Evolutionary conservation across 148 eudicot genomes (phyloP), one percentile per base, ranked within the genome.

Genomic region (Rhododendron griersonianum): DNA sequence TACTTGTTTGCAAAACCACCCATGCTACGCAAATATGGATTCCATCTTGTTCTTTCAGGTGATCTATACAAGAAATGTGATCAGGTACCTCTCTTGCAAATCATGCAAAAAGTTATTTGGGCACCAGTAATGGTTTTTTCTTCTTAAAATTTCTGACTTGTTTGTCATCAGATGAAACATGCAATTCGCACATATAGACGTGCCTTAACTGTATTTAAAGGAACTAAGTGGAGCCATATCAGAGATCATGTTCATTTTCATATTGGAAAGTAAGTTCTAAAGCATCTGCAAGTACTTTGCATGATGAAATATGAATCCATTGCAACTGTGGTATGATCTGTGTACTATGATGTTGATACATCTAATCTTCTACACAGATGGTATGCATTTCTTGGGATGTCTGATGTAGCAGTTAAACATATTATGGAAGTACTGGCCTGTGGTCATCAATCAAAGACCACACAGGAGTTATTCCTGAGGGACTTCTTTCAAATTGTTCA

Each of bases 11-110:
- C 98, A 50, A 89, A 85, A 85, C 99, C 99, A 86, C 91, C 96
- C 80, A 92, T 97, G 98, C 85, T 95, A 78, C 94, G 99, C 87
- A 97, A 97, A 87, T 95, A 97, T 89, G 99, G 99, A 84, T 97
- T 97, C 91, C 98, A 97, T 89, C 99, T 95, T 86, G 94, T 97
- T 89, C 96, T 97, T 83, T 93, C 98, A 55, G 99, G 99, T 3
- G 95, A 97, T 89, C 91, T 95, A 73, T 97, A 95, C 89, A 90
- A 90, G 87, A 94, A 93, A 91, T 92, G 93, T 93, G 96, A 93
- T 85, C 99, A 97, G 98, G 99, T 97, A 94, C 51, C 10, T 86
- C 16, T 85, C n/a, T 30, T 55, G 33, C 79, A 76, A 65, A 75
- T 83, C 11, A 53, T 51, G 48, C 11, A 19, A 16, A 80, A 55